These are phyloP conservation scores for Capillidium rhysosporum DNA, from an alignment of 371 early-diverging fungal species.

Conservation along the genomic window DNA sequence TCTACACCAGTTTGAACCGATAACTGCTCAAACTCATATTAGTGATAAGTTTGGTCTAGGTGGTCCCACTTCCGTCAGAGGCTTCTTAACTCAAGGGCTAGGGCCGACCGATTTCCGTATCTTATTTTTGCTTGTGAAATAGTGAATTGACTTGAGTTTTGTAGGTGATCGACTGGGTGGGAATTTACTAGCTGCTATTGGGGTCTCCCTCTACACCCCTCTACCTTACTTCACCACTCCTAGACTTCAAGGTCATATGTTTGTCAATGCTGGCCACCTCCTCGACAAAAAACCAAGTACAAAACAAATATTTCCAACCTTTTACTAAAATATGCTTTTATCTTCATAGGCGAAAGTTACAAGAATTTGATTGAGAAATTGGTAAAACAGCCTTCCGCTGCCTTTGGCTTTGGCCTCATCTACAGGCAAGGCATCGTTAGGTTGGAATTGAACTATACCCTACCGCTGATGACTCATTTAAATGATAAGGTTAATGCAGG, in stretches of 20 bases:
- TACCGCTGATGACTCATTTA: constrained; percentile 51
- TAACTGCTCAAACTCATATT: constrained; percentile 20
- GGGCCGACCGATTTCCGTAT: constrained; percentile 62
- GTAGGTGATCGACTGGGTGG: constrained; percentile 76
- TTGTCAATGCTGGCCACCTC: constrained; percentile 68
- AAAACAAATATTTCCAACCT: neutral
- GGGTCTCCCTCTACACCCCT: constrained; percentile 60
- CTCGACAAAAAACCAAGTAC: constrained; percentile 26
- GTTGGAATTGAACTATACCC: constrained; percentile 72
- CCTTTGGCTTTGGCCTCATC: constrained; percentile 64
- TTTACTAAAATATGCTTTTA: too few species aligned
- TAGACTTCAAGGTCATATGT: constrained; percentile 59
- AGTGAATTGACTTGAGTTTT: neutral
- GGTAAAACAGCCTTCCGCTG: constrained; percentile 32
- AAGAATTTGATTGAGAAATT: constrained; percentile 17
- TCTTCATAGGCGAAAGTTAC: constrained; percentile 3
- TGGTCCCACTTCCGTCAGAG: constrained; percentile 68
- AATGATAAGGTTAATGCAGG: constrained; percentile 62
- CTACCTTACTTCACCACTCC: constrained; percentile 42
- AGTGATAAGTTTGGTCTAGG: constrained; percentile 77
- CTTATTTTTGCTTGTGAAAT: neutral
- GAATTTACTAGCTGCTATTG: constrained; percentile 53
- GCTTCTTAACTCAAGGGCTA: constrained; percentile 67
- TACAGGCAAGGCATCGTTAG: constrained; percentile 67
- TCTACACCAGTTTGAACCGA: constrained; percentile 28